Base-by-base conservation (phyloP, 2,329 filamentous ascomycete species). In the Didymella glomerata region DNA sequence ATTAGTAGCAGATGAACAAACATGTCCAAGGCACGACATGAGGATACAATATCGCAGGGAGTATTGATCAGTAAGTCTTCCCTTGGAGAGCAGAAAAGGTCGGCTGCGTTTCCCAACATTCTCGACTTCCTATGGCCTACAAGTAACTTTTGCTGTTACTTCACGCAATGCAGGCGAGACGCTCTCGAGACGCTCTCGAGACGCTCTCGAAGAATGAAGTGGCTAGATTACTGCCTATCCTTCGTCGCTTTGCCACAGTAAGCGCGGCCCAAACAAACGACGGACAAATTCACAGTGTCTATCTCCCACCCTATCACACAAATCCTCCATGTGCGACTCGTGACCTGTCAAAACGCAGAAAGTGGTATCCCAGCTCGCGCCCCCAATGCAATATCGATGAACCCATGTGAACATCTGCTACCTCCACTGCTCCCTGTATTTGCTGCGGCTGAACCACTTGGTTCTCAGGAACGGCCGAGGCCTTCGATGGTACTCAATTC, bases 381-480 rank as follows among this genome's bases (percentile, higher is more conserved):
- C 69, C 64, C 70, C 63, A 72, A 75, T 74, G 72, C 72, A 73
- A 66, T 64, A 57, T 64, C 46, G 48, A 57, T 40, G 32, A 46
- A 58, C 56, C 45, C 54, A 49, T 64, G 47, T 69, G 59, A 70
- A 64, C 36, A 54, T 65, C 36, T 56, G 30, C 50, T 46, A 57
- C 34, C 48, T 40, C 22, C 40, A 42, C 22, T 13, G 14, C 30
- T 40, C 41, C 78, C 85, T 70, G 92, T 88, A 24, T 82, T 86
- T 50, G 25, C 52, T 24, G 55, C 86, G 48, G 25, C 50, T 24
- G 52, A 27, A 38, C 48, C 36, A 49, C 25, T 28, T 44, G 24
- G 27, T 46, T 18, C 32, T 40, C 14, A 24, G 24, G 8, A 32
- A 9, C 18, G 30, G 28, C 18, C 14, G 13, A 10, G 40, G 34